Base-by-base conservation (phyloP, 106 monocot species). In the Xerophyta viscosa region DNA sequence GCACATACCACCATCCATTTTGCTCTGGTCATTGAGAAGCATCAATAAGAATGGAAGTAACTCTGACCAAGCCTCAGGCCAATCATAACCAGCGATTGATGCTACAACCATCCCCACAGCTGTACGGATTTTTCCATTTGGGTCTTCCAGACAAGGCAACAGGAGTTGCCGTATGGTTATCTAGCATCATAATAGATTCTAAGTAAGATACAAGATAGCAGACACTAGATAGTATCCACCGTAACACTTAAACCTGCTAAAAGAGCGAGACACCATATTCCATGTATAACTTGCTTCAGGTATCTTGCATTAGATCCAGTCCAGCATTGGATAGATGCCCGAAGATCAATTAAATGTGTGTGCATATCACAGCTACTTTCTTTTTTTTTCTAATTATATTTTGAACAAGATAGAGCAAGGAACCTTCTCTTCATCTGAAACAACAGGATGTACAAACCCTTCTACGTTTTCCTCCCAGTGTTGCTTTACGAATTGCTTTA, bases 61-160 rank as follows among this genome's bases (percentile, higher is more conserved):
- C 28, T 96, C 96, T 52, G 96, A 84, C 96, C 96, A 96, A 31
- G 81, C 78, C 62, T 96, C 96, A 24, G 88, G 96, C 96, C 96
- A 96, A 66, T 96, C 96, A 71, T 74, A 77, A 27, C 75, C 75
- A 8, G 87, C 84, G 68, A 96, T 79, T n/a, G 78, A 73, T 31
- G 76, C 81, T 10, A 89, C 54, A 46, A 76, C 84, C 88, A 96
- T 96, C 64, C 85, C 76, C 57, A 85, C 60, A 50, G 88, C 96
- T 28, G 96, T 96, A 15, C 79, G 96, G 14, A 96, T 82, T 67
- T 96, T 96, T 39, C 81, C 73, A 51, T 85, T 44, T 52, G 78
- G 65, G 47, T 96, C 96, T 64, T 85, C 77, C 51, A 96, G 56
- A 33, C 84, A 89, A 3, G 73, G 65, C 36, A 82, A 69, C 30